These are phyloP conservation scores for Neckera pumila DNA, from an alignment of 225 moss, liverwort and hornwort species.

Conservation along the genomic window DNA sequence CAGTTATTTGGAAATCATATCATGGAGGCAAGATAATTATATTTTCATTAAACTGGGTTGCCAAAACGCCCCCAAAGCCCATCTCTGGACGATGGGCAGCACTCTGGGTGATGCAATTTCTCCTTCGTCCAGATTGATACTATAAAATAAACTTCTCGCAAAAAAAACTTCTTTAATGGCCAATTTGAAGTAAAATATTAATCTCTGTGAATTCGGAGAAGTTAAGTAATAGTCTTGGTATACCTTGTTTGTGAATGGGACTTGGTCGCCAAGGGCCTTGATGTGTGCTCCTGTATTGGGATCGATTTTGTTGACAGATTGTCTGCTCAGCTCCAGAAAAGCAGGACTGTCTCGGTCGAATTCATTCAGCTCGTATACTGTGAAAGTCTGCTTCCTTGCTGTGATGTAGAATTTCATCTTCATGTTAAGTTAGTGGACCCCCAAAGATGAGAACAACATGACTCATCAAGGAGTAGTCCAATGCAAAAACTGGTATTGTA, in stretches of 20 bases:
- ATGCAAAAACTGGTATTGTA: background rate
- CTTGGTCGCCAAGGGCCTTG: conserved; percentile 35
- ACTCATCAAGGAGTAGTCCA: background rate
- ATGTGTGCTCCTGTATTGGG: conserved; percentile 28
- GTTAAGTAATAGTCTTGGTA: too few relatives aligned
- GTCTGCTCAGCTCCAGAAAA: conserved; percentile 36
- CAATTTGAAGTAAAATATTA: background rate
- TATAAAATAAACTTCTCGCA: too few relatives aligned
- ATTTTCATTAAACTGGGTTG: background rate
- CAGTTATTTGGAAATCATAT: background rate
- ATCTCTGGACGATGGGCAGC: background rate
- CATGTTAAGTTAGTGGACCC: background rate
- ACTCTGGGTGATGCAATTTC: background rate
- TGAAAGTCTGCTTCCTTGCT: conserved; percentile 39
- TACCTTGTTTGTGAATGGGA: conserved; percentile 47
- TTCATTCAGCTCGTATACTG: conserved; percentile 36
- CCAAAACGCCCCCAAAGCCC: too few relatives aligned
- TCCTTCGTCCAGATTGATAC: conserved; percentile 1
- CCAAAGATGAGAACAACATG: background rate
- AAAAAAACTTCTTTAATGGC: background rate
- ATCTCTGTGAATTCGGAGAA: background rate
- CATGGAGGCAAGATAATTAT: background rate
- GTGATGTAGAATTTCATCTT: background rate
- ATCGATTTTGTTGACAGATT: conserved; percentile 28
- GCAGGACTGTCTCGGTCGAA: conserved; percentile 41